Evolutionary conservation across 495 filamentous ascomycete genomes (phyloP).

Genomic region (Penicillium turbatum): DNA sequence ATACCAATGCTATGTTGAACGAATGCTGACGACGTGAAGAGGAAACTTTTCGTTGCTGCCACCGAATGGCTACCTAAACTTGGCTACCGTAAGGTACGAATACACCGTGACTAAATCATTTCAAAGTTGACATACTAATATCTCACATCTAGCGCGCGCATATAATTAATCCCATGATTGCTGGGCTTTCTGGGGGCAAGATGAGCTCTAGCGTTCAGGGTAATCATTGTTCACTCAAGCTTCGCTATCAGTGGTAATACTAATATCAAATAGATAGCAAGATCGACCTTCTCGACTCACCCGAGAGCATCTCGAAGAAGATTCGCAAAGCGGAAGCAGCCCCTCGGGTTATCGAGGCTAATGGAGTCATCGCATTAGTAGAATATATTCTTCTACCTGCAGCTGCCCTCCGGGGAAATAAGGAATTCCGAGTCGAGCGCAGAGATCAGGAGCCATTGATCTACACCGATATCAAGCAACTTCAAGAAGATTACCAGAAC

Average conservation of each 20-base stretch:
- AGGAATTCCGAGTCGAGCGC: slow-evolving; percentile 39
- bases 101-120: not conserved
- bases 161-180: slow-evolving; percentile 86
- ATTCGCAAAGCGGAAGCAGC: slow-evolving; percentile 74
- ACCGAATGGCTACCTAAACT: slow-evolving; percentile 48
- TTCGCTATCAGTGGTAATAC: not conserved
- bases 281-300: slow-evolving; percentile 81
- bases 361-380: slow-evolving; percentile 78
- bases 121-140: not conserved
- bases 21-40: slow-evolving; percentile 31
- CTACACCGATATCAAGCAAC: slow-evolving; percentile 65
- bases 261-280: slow-evolving; percentile 44
- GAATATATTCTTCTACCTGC: slow-evolving; percentile 82
- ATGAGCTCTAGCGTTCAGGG: slow-evolving; percentile 58
- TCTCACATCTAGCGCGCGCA: slow-evolving; percentile 57
- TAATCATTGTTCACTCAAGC: not conserved
- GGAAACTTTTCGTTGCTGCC: slow-evolving; percentile 85
- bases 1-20: not conserved
- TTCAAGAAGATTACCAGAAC: slow-evolving; percentile 73
- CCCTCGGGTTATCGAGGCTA: slow-evolving; percentile 73
- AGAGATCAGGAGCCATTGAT: slow-evolving; percentile 60
- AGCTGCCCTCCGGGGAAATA: slow-evolving; percentile 34
- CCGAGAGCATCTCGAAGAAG: slow-evolving; percentile 71
- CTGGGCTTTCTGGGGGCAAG: slow-evolving; percentile 79
- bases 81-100: slow-evolving; percentile 44